phyloP scores from a whole-genome alignment of 768 basidiomycete genomes.

The Leccinum aurantiacum region DNA sequence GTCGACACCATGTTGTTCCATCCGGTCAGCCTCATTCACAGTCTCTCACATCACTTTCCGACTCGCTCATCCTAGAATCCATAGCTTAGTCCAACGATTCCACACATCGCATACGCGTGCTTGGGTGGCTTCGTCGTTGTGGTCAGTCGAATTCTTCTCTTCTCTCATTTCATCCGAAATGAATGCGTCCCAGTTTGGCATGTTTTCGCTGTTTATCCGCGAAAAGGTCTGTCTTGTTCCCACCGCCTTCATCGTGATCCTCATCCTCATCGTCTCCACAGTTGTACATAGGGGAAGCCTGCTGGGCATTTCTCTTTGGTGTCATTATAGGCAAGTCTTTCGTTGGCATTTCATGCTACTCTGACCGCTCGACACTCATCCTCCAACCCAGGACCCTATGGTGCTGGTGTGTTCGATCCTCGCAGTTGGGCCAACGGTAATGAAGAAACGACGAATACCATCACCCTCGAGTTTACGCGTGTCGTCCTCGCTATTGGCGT shows the following conservation, averaged over 20 bases:
- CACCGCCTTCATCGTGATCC: background rate
- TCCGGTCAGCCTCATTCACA: slow-evolving; percentile 39
- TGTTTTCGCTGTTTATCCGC: slow-evolving; percentile 91
- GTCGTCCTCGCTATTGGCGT: slow-evolving; percentile 95
- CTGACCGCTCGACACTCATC: slow-evolving; percentile 7
- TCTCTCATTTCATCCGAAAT: background rate
- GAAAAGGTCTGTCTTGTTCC: slow-evolving; percentile 58
- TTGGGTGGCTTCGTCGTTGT: slow-evolving; percentile 82
- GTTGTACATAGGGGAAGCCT: slow-evolving; percentile 95
- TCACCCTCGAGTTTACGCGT: slow-evolving; percentile 87
- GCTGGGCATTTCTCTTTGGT: slow-evolving; percentile 91
- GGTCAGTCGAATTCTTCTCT: slow-evolving; percentile 37
- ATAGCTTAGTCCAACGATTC: slow-evolving; percentile 52
- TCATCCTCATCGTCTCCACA: slow-evolving; percentile 28
- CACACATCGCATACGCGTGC: slow-evolving; percentile 77
- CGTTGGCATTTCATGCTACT: background rate
- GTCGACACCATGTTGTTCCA: slow-evolving; percentile 46
- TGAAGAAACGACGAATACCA: slow-evolving; percentile 56
- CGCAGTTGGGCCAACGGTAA: slow-evolving; percentile 63
- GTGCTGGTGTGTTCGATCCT: slow-evolving; percentile 79
- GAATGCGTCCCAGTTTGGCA: slow-evolving; percentile 66
- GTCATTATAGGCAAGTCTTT: slow-evolving; percentile 73
- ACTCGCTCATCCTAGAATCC: slow-evolving; percentile 6
- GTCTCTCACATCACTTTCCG: background rate
- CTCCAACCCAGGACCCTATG: slow-evolving; percentile 66